phyloP scores from a whole-genome alignment of 2,329 filamentous ascomycete genomes.

The Torrubiellomyces zombiae region DNA sequence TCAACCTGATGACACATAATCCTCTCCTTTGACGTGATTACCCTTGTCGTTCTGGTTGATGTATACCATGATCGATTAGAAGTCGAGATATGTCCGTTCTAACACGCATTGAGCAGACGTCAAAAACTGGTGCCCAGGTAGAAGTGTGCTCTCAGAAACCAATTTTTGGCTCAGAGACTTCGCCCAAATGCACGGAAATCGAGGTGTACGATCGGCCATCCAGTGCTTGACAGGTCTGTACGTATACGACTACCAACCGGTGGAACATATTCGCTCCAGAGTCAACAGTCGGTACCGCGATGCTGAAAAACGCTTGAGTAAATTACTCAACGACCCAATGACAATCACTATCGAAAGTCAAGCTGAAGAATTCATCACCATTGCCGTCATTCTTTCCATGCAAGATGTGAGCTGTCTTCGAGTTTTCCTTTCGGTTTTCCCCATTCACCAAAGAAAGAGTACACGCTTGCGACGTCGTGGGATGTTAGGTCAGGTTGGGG shows the following conservation, averaged over 20 bases:
- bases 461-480: no score
- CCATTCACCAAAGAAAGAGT: no score
- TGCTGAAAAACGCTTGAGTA: conserved; percentile 14
- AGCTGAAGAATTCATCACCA: conserved; percentile 19
- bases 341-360: conserved; percentile 8
- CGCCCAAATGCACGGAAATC: conserved; percentile 18
- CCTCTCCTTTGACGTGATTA: no score
- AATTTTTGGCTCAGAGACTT: conserved; percentile 24
- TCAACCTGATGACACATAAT: no score
- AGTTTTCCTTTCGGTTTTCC: no score
- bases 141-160: conserved; percentile 19
- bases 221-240: conserved; percentile 23
- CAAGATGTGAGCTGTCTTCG: conserved; percentile 15
- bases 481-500: background rate
- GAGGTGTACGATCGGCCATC: conserved; percentile 20
- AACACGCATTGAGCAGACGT: conserved; percentile 12
- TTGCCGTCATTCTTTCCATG: conserved; percentile 21
- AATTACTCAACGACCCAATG: conserved; percentile 11
- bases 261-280: conserved; percentile 13
- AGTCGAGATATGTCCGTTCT: background rate
- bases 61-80: no score
- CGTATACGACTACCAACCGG: conserved; percentile 22
- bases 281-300: conserved; percentile 16
- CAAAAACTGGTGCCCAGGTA: conserved; percentile 22
- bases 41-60: no score